These are phyloP conservation scores for Sphaerosporella brunnea DNA, from an alignment of 495 filamentous ascomycete genomes.

Conservation along the genomic window DNA sequence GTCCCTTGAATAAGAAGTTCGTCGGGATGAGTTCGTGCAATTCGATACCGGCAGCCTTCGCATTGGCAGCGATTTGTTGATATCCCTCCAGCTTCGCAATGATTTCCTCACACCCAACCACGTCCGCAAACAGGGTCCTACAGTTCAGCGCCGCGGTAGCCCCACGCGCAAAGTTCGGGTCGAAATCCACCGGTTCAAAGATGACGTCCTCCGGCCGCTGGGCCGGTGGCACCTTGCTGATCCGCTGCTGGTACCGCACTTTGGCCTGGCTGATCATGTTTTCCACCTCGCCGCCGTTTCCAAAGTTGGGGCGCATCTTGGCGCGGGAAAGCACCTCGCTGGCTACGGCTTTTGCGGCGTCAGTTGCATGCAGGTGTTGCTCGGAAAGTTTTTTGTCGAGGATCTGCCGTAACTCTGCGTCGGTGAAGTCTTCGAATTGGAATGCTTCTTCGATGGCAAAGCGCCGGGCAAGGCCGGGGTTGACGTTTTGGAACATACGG, in stretches of 20 bases:
- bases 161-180: constrained; percentile 43
- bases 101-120: constrained; percentile 47
- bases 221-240: constrained; percentile 39
- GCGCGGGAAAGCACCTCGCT: constrained; percentile 36
- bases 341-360: constrained; percentile 31
- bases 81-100: constrained; percentile 43
- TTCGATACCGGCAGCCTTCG: constrained; percentile 37
- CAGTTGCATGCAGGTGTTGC: constrained; percentile 31
- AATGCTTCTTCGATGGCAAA: constrained; percentile 52
- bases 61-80: constrained; percentile 35
- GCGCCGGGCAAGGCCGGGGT: constrained; percentile 52
- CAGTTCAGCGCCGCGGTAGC: constrained; percentile 28
- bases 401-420: constrained; percentile 26
- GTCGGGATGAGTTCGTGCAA: constrained; percentile 40
- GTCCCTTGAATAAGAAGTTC: constrained; percentile 47
- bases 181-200: constrained; percentile 50
- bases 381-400: constrained; percentile 34
- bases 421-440: constrained; percentile 30
- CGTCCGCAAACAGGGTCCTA: constrained; percentile 42
- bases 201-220: constrained; percentile 13
- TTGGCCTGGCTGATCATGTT: constrained; percentile 33
- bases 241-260: constrained; percentile 28
- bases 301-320: constrained; percentile 41
- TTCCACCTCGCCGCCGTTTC: constrained; percentile 48
- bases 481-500: constrained; percentile 63